These are phyloP conservation scores for Ogataea neopini DNA, from an alignment of 805 yeast species.

Conservation along the genomic window DNA sequence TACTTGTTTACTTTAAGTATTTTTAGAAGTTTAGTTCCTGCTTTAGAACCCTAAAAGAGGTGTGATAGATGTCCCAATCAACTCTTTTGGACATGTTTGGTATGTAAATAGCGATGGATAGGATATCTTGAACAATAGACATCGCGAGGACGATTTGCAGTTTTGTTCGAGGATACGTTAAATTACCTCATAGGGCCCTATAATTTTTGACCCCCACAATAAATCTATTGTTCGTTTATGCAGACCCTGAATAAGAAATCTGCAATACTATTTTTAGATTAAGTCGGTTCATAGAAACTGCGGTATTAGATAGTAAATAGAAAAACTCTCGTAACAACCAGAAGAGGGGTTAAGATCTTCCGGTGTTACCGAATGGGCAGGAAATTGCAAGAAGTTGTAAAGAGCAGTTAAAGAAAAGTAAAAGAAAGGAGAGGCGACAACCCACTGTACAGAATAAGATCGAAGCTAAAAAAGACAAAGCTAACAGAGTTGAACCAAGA, in stretches of 20 bases:
- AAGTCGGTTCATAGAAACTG: neutral
- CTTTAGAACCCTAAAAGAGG: neutral
- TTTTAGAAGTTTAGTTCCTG: constrained; percentile 8
- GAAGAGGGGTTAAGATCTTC: neutral
- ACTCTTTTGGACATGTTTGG: neutral
- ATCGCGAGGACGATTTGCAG: neutral
- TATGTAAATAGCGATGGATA: neutral
- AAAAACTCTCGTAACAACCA: neutral
- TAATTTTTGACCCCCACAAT: neutral
- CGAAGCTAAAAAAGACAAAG: no score
- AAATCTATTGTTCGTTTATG: no score
- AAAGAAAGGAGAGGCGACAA: no score
- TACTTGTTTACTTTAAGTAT: constrained; percentile 3
- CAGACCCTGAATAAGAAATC: constrained; percentile 1
- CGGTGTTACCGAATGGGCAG: no score
- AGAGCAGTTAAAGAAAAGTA: no score
- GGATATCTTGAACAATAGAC: neutral
- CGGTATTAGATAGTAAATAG: neutral
- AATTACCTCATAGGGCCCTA: constrained; percentile 1
- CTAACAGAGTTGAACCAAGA: no score
- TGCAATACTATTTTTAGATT: neutral
- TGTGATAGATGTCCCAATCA: neutral
- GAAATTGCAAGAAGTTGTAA: no score
- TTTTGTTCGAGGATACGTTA: neutral
- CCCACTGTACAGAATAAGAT: no score